These are phyloP conservation scores for Phalaenopsis aphrodite DNA, from an alignment of 106 monocot species.

Conservation along the genomic window DNA sequence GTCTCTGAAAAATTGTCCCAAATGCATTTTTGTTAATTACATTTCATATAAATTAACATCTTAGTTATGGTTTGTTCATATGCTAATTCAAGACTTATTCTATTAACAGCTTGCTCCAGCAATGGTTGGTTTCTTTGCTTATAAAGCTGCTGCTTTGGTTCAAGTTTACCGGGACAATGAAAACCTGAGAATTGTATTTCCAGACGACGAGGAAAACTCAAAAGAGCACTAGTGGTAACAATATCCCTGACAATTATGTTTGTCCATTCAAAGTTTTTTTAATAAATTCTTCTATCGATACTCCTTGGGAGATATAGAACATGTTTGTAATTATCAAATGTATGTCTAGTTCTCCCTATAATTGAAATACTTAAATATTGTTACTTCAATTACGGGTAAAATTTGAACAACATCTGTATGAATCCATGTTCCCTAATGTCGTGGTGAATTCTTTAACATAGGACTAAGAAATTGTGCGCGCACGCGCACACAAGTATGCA, in stretches of 20 bases:
- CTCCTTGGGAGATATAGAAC: not conserved
- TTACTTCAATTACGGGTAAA: not conserved
- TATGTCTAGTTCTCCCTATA: not conserved
- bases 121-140: conserved; percentile 89
- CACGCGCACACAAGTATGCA: no score
- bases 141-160: conserved; percentile 88
- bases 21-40: not conserved
- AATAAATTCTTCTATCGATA: not conserved
- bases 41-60: not conserved
- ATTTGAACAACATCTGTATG: not conserved
- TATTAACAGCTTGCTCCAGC: conserved; percentile 65
- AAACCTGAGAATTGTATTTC: conserved; percentile 46
- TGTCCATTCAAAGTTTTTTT: not conserved
- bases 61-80: not conserved
- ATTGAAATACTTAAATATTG: not conserved
- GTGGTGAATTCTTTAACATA: not conserved
- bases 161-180: conserved; percentile 98
- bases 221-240: not conserved
- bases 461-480: no score
- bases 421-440: not conserved
- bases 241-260: not conserved
- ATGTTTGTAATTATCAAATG: not conserved
- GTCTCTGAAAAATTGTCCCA: no score
- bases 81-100: not conserved
- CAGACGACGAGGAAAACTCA: conserved; percentile 34